These are phyloP conservation scores for Sphagnum fallax DNA, from an alignment of 228 moss, liverwort and hornwort genomes.

Conservation along the genomic window DNA sequence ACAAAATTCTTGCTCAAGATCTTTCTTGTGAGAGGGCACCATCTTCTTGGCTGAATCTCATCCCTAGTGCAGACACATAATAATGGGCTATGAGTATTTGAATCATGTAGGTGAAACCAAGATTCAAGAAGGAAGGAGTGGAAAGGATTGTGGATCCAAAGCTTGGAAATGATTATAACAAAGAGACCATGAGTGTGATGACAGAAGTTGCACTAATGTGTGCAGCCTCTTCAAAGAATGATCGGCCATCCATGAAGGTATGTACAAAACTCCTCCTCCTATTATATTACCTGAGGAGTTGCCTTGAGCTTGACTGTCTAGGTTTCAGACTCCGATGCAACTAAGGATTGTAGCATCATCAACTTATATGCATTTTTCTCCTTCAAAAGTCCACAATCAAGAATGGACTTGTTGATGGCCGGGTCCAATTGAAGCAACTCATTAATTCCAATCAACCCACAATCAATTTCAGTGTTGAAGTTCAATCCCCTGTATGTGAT, in stretches of 20 bases:
- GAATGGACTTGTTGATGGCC: too few species aligned
- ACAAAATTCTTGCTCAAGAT: too few species aligned
- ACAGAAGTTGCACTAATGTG: conserved; percentile 29
- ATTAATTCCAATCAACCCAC: too few species aligned
- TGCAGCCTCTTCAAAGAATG: conserved; percentile 27
- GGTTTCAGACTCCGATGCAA: too few species aligned
- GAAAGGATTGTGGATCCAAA: conserved; percentile 29
- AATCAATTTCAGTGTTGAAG: too few species aligned
- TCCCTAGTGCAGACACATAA: not conserved
- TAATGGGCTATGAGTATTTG: not conserved
- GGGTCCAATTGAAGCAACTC: too few species aligned
- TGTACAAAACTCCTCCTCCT: not conserved
- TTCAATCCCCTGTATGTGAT: not conserved
- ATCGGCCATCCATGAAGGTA: conserved; percentile 49
- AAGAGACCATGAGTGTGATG: conserved; percentile 23
- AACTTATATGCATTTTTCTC: too few species aligned
- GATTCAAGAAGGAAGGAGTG: conserved; percentile 22
- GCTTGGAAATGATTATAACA: conserved; percentile 26
- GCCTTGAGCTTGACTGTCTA: too few species aligned
- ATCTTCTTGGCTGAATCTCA: not conserved
- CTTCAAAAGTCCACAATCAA: too few species aligned
- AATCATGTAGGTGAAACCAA: conserved; percentile 26
- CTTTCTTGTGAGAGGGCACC: too few species aligned
- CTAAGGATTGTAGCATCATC: too few species aligned
- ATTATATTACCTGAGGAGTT: not conserved